Evolutionary conservation across 805 yeast genomes (phyloP).

Genomic region (Suhomyces pyralidae): DNA sequence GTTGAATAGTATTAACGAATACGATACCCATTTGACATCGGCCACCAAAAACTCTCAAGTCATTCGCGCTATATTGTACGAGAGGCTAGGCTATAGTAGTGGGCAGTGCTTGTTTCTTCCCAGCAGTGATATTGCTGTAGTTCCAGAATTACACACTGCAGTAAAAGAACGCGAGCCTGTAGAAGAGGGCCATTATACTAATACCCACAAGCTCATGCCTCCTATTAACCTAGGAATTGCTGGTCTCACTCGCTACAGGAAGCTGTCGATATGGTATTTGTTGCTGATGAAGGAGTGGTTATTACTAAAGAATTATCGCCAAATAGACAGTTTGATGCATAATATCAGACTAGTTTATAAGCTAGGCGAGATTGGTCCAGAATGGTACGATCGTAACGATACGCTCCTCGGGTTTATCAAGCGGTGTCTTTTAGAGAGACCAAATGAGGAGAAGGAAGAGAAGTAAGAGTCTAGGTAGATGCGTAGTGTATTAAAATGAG

Average conservation of each 20-base stretch:
- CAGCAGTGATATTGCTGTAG: slow-evolving; percentile 2
- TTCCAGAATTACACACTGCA: background rate
- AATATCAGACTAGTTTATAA: slow-evolving; percentile 26
- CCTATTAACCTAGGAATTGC: slow-evolving; percentile 39
- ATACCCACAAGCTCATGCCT: slow-evolving; percentile 32
- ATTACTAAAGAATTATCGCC: slow-evolving; percentile 23
- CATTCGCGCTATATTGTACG: slow-evolving; percentile 44
- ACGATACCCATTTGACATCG: slow-evolving; percentile 40
- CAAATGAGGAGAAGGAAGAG: background rate
- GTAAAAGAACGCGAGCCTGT: slow-evolving; percentile 7
- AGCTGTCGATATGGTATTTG: slow-evolving; percentile 73
- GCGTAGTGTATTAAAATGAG: background rate
- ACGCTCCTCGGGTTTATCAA: slow-evolving; percentile 24
- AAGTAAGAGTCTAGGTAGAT: background rate
- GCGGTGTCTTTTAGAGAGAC: slow-evolving; percentile 1
- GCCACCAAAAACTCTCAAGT: slow-evolving; percentile 43
- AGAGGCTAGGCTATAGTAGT: slow-evolving; percentile 41
- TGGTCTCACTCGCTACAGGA: slow-evolving; percentile 62
- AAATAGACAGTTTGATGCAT: slow-evolving; percentile 23
- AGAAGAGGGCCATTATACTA: slow-evolving; percentile 29
- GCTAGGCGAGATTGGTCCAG: slow-evolving; percentile 12
- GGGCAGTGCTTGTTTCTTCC: slow-evolving; percentile 38
- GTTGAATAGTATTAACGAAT: slow-evolving; percentile 45
- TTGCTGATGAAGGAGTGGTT: slow-evolving; percentile 72
- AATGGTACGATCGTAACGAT: slow-evolving; percentile 36